Percentiles rank a stretch among this genome's conserved stretches.
These are phyloP conservation scores for Solanum habrochaites DNA, from an alignment of 257 asterid species.

Conservation along the genomic window DNA sequence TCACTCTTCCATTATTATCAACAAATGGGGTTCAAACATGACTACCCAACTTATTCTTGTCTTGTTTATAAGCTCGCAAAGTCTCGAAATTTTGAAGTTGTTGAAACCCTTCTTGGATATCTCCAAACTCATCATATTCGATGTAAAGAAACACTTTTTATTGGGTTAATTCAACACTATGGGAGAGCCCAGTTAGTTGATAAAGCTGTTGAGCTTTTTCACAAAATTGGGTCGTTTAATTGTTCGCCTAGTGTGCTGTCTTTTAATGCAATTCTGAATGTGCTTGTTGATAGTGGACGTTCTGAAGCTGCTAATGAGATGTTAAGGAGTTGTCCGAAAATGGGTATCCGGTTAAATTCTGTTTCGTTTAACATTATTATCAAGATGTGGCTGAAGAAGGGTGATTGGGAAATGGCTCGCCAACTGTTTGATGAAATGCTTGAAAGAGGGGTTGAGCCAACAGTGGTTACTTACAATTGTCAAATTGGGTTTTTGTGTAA, in stretches of 20 bases:
- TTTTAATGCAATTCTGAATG: slow-evolving; percentile 65
- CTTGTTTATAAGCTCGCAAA: slow-evolving; percentile 66
- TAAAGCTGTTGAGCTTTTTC: slow-evolving; percentile 47
- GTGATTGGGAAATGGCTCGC: slow-evolving; percentile 47
- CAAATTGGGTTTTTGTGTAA: slow-evolving; percentile 66
- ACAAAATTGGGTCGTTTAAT: slow-evolving; percentile 49
- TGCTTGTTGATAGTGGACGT: slow-evolving; percentile 38
- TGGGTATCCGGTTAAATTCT: slow-evolving; percentile 55
- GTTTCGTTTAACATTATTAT: slow-evolving; percentile 71
- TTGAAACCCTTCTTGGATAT: slow-evolving; percentile 40
- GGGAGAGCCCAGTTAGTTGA: slow-evolving; percentile 43
- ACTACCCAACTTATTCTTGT: slow-evolving; percentile 77
- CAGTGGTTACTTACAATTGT: slow-evolving; percentile 62
- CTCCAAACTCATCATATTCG: slow-evolving; percentile 33
- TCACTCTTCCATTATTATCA: slow-evolving; percentile 40
- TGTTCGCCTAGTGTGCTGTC: slow-evolving; percentile 52
- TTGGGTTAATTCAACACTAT: slow-evolving; percentile 60
- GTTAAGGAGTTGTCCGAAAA: slow-evolving; percentile 25
- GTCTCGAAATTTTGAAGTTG: slow-evolving; percentile 40
- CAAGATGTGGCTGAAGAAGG: slow-evolving; percentile 56
- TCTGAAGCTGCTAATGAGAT: slow-evolving; percentile 32
- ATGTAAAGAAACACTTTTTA: slow-evolving; percentile 59
- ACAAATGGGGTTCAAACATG: slow-evolving; percentile 55
- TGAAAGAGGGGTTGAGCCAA: slow-evolving; percentile 57
- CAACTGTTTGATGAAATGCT: slow-evolving; percentile 83